Evolutionary conservation across 768 basidiomycete genomes (phyloP), one percentile per base, ranked within the genome.

Genomic region (Serendipita sp.): DNA sequence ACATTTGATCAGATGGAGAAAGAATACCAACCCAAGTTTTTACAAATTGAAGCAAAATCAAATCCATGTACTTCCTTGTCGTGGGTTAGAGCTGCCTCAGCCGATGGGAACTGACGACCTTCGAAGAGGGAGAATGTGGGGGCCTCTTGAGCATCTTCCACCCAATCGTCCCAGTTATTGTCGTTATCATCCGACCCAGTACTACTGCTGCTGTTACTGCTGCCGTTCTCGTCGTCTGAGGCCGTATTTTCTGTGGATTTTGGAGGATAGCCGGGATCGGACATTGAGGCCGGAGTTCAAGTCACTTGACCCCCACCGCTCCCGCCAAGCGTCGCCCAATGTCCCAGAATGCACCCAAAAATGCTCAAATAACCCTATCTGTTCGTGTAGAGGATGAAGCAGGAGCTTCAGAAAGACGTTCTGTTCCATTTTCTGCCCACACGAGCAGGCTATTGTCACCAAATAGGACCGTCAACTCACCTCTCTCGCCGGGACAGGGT

Each of bases 111-210:
- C 1, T 56, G 20, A 42, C 76, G 79, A 67, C 83, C 79, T 28
- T 88, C 87, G 69, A 94, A 93, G 26, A 94, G 78, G 0, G 90
- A 90, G 43, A 50, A 33, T 4, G 62, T 50, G 11, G 62, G 43
- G 7, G 80, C 70, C 50, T 74, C 77, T 45, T 75, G 74, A 20
- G 83, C 82, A 72, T 89, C 88, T 16, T 85, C 86, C 13, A 81
- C 75, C 88, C 88, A 90, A 69, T 89, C 89, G 53, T 86, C 85
- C 77, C 84, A 90, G 61, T 77, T 83, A 65, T 86, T 75, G 42
- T 89, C 85, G n/a, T 74, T 72, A 22, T 74, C 71, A 4, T 65
- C 56, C 9, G 53, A 58, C 9, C 53, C 53, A 24, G 53, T 58
- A 58, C 53, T 58, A 20, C 20, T 20, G 45, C 45, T 48, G 13